Evolutionary conservation across 257 asterid species (phyloP).

Genomic region (Marsdenia floribunda): DNA sequence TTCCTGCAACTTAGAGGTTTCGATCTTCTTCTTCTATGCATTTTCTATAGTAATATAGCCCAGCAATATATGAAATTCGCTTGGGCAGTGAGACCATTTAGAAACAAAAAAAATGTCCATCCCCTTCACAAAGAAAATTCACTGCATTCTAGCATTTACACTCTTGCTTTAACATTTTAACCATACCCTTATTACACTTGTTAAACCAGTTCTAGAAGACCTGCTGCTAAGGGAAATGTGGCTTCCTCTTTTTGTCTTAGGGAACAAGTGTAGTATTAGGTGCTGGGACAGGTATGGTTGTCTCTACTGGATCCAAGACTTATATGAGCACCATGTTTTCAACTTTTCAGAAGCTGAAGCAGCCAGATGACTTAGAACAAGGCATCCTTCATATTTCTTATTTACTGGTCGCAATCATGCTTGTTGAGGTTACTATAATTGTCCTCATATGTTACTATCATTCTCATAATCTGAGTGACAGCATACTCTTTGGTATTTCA

Average conservation of each 20-base stretch:
- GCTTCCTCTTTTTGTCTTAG: constrained; percentile 10
- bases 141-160: not conserved
- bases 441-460: constrained; percentile 7
- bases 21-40: not conserved
- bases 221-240: not conserved
- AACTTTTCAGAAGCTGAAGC: constrained; percentile 16
- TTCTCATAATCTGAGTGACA: constrained; percentile 12
- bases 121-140: not conserved
- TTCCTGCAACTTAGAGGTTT: not conserved
- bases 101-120: not conserved
- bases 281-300: constrained; percentile 21
- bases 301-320: constrained; percentile 23
- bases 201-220: not conserved
- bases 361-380: constrained; percentile 16
- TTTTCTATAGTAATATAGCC: not conserved
- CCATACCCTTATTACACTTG: not conserved
- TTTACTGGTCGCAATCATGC: constrained; percentile 13
- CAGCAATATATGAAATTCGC: not conserved
- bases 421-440: constrained; percentile 9
- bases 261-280: constrained; percentile 26
- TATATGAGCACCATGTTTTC: constrained; percentile 25
- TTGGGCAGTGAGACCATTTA: not conserved
- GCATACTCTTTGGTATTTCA: constrained; percentile 20
- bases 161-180: not conserved
- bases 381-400: constrained; percentile 23